Percentiles rank a stretch among this genome's conserved stretches.
Conservation (phyloP, 2,329 filamentous ascomycete genomes). For the Ceratocystiopsis minuta region DNA sequence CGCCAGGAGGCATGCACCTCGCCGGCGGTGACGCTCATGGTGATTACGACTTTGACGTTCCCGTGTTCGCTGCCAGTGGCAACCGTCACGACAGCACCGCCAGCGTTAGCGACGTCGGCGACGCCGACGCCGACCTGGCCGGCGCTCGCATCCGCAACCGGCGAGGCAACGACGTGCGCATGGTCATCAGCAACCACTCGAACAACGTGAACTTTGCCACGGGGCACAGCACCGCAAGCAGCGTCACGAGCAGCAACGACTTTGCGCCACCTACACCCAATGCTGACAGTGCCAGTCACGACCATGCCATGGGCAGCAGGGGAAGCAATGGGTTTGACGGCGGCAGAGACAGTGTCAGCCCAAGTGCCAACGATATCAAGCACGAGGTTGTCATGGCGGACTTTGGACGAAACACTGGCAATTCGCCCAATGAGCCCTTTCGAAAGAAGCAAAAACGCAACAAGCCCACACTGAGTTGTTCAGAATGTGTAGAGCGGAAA, state of each 20-base stretch:
- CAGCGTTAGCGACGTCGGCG: constrained; percentile 4
- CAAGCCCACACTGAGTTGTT: constrained; percentile 64
- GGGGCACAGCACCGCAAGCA: constrained; percentile 6
- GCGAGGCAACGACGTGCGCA: constrained; percentile 5
- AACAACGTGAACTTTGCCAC: constrained; percentile 1
- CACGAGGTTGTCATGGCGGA: no score
- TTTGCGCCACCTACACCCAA: constrained; percentile 6
- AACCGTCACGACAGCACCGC: constrained; percentile 2
- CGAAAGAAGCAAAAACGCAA: constrained; percentile 68
- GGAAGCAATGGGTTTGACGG: not conserved
- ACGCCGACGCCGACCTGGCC: not conserved
- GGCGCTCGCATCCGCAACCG: constrained; percentile 2
- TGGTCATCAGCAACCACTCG: constrained; percentile 6
- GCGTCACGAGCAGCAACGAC: constrained; percentile 5
- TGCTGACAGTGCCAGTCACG: not conserved
- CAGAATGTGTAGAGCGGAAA: constrained; percentile 66
- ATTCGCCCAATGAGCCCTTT: constrained; percentile 19
- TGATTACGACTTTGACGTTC: constrained; percentile 7
- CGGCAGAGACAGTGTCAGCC: no score
- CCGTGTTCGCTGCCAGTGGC: not conserved
- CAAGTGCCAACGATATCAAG: not conserved
- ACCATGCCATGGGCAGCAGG: not conserved
- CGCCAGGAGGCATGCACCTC: not conserved
- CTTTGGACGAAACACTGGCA: not conserved
- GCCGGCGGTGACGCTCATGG: constrained; percentile 4